A percentile compares a stretch with the other conserved stretches of the same genome.
Conservation (phyloP, 2,329 filamentous ascomycete genomes). For the Exophiala sp. region DNA sequence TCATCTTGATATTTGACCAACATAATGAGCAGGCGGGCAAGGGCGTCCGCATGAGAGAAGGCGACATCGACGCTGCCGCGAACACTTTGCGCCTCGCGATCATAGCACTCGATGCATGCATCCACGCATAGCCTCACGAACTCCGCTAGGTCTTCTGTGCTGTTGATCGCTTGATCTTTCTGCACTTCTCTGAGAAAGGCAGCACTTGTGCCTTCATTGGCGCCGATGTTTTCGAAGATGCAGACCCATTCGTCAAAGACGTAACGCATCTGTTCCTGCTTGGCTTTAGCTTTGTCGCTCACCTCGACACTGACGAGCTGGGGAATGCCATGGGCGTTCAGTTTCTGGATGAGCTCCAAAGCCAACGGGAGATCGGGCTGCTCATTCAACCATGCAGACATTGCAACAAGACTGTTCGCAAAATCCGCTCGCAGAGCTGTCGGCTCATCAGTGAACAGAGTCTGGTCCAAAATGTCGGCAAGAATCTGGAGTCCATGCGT, state of each 20-base stretch:
- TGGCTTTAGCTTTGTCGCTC: constrained; percentile 53
- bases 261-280: constrained; percentile 83
- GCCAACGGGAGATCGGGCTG: constrained; percentile 61
- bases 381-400: constrained; percentile 73
- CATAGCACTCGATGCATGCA: constrained; percentile 68
- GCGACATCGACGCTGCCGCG: constrained; percentile 56
- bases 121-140: constrained; percentile 82
- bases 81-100: constrained; percentile 59
- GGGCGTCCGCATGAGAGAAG: constrained; percentile 65
- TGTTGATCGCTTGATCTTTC: constrained; percentile 63
- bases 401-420: constrained; percentile 70
- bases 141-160: constrained; percentile 66
- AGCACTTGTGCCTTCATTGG: constrained; percentile 63
- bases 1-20: constrained; percentile 68
- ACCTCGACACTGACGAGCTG: constrained; percentile 51
- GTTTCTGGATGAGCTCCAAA: constrained; percentile 63
- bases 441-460: constrained; percentile 71
- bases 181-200: constrained; percentile 84
- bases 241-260: constrained; percentile 93
- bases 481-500: constrained; percentile 70
- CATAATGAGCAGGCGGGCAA: constrained; percentile 71
- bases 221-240: constrained; percentile 69
- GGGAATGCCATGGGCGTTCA: constrained; percentile 51
- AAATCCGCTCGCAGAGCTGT: constrained; percentile 80
- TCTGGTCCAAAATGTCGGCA: constrained; percentile 69